Evolutionary conservation across 2,329 filamentous ascomycete species (phyloP), one percentile per base, ranked within the genome.

Genomic region (Triangularia verruculosa): DNA sequence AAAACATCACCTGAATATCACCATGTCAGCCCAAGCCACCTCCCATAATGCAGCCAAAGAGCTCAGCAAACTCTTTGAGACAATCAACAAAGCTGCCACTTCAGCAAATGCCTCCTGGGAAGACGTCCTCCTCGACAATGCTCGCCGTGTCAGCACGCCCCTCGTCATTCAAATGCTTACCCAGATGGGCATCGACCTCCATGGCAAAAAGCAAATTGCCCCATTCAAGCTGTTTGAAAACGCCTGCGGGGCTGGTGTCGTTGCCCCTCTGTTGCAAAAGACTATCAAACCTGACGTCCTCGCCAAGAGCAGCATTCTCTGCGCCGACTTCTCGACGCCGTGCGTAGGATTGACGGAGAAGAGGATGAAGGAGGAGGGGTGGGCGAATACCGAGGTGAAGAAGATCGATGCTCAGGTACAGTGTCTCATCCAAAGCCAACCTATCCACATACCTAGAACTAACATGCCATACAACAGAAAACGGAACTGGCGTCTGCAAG

Each of bases 231-330:
- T 86, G 24, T 70, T 87, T 11, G 84, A 87, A 63, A 79, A 79
- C 66, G 83, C 81, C 6, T 86, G 83, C 61, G 84, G 84, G 0
- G 76, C 77, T 3, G 84, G 83, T 0, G 75, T 83, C 15, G 74
- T 84, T 12, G 79, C 79, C 1, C 77, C 79, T 8, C 71, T 79
- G 25, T 68, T 85, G 13, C 78, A 83, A 62, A 70, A 70, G 9
- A 70, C 68, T 2, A 64, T 86, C 13, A 66, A 75, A 12, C 71
- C 70, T 7, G 69, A 77, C 1, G 71, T 79, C 4, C 73, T 82
- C 20, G 70, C 69, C 8, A 69, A 72, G 60, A 83, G 82, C 72
- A 77, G 75, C 22, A 75, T 86, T 60, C 69, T 82, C n/a, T 83
- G 79, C 28, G 78, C 79, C 3, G 84, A 87, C 68, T 74, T 77